phyloP scores from a whole-genome alignment of 1,284 basidiomycete species.

The Papiliotrema nemorosa region DNA sequence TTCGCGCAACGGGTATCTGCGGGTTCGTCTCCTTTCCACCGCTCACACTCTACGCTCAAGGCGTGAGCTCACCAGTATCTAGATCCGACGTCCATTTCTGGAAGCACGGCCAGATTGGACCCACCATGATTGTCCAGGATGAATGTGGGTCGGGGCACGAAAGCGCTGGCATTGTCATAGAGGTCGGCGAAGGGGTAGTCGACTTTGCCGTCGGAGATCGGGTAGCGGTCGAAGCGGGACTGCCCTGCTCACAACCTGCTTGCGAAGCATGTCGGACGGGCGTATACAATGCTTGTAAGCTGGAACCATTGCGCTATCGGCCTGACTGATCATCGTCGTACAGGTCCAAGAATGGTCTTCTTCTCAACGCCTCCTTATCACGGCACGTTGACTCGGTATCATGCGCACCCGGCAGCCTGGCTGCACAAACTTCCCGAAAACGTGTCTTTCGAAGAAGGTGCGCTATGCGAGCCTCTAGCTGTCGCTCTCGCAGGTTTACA shows the following conservation, averaged over 20 bases:
- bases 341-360: conserved; percentile 51
- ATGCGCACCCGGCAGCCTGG: conserved; percentile 57
- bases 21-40: no score
- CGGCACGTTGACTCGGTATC: conserved; percentile 52
- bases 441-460: conserved; percentile 54
- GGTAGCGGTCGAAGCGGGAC: conserved; percentile 54
- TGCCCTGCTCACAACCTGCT: conserved; percentile 53
- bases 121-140: conserved; percentile 39
- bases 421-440: conserved; percentile 54
- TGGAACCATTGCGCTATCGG: neutral
- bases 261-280: conserved; percentile 55
- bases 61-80: no score
- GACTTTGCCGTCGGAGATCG: conserved; percentile 48
- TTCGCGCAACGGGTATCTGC: conserved; percentile 49
- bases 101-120: conserved; percentile 50
- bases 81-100: conserved; percentile 52
- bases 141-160: conserved; percentile 48
- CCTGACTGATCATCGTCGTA: neutral
- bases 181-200: conserved; percentile 50
- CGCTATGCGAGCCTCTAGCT: conserved; percentile 54
- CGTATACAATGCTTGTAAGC: conserved; percentile 54
- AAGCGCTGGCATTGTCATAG: conserved; percentile 51
- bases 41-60: neutral
- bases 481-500: conserved; percentile 56
- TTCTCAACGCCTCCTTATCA: conserved; percentile 54